Base-by-base conservation (phyloP, 257 asterid genomes). In the Penstemon eatonii region DNA sequence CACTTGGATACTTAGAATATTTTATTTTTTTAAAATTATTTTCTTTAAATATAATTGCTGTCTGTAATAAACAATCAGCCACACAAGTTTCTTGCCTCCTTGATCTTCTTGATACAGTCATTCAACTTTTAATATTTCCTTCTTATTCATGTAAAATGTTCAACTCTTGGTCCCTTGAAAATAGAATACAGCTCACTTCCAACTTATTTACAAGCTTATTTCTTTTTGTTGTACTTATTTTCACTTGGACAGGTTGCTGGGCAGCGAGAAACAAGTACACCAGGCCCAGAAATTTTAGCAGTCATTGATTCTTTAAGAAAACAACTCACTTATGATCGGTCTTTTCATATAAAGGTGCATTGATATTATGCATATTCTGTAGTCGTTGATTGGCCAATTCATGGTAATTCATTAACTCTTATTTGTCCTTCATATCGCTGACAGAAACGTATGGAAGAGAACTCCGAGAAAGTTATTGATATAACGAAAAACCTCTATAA, bases 391-490 rank as follows among this genome's bases (percentile, higher is more conserved):
- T 52, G 72, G 64, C 7, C 75, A 59, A 56, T 73, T 73, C 64
- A 68, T 61, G 63, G 51, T 56, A 49, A 39, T 68, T 37, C 51
- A 58, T 55, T 56, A 15, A 59, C 18, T 64, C 54, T 38, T 74
- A 55, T 53, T 55, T 76, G 72, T 60, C 76, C 51, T 56, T 73
- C 60, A 73, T 76, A 25, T 75, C 73, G 43, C 55, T 33, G 49
- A 45, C 92, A 94, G 99, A 79, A 75, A 71, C 84, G 89, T 56
- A 70, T 84, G 78, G 86, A 87, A 71, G 93, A 87, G 70, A 94
- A 91, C 73, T 65, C 82, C 40, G 86, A 75, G 61, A 86, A 89
- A 79, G 82, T 82, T 60, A 78, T 62, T 50, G 96, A 82, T 71
- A 79, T 84, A 25, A 80, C 90, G n/a, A 73, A 78, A 67, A 70